Evolutionary conservation across 169 alveolate genomes (phyloP).

Genomic region (Theileria equi): DNA sequence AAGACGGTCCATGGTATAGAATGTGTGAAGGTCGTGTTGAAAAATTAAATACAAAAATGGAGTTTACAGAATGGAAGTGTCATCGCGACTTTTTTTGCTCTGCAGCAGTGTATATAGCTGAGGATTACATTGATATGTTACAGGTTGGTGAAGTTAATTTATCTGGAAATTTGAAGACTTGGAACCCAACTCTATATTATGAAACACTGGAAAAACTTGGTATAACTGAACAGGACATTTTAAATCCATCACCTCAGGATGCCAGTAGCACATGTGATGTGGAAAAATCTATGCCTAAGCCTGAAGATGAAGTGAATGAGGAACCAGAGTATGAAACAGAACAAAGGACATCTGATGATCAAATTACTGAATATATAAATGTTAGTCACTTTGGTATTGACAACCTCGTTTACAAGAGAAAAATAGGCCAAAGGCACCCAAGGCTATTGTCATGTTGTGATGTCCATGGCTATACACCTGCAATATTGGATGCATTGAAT

Average conservation of each 20-base stretch:
- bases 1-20: constrained; percentile 88
- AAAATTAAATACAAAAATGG: constrained; percentile 73
- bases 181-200: constrained; percentile 74
- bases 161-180: constrained; percentile 66
- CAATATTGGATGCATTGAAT: constrained; percentile 10
- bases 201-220: constrained; percentile 70
- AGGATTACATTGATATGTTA: constrained; percentile 81
- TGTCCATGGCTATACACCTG: constrained; percentile 39
- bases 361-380: background rate
- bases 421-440: constrained; percentile 55
- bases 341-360: background rate
- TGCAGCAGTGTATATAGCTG: constrained; percentile 85
- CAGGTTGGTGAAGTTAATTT: constrained; percentile 80
- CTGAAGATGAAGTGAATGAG: background rate
- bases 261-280: background rate
- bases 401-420: constrained; percentile 18
- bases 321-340: constrained; percentile 9
- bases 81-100: constrained; percentile 88
- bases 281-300: background rate
- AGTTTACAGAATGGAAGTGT: constrained; percentile 89
- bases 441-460: constrained; percentile 50
- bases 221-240: constrained; percentile 71
- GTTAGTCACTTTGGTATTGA: background rate
- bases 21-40: constrained; percentile 82
- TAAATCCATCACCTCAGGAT: constrained; percentile 3